Evolutionary conservation across 2,329 filamentous ascomycete species (phyloP), one percentile per base, ranked within the genome.

Genomic region (Akanthomyces muscarius): DNA sequence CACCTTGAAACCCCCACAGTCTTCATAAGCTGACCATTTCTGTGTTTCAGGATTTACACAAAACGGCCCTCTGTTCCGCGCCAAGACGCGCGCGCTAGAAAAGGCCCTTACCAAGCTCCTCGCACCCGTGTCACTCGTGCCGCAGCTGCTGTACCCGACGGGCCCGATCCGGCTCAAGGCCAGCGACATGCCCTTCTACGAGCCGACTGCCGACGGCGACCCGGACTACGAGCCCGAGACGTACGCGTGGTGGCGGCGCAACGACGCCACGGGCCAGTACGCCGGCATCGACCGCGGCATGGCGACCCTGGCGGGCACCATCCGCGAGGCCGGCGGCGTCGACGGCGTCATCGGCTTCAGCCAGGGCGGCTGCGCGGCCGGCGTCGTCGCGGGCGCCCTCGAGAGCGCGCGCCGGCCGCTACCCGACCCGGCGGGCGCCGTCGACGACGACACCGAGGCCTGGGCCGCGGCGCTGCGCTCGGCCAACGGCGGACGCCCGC

Each of bases 21-120:
- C 33, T 14, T 55, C 23, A 23, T 6, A 38, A 42, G 33, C 25
- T 38, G 53, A 36, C 44, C 16, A 8, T 14, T 57, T 33, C 11
- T 42, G 23, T 44, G 13, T 6, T 5, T 30, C 63, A 88, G 90
- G 94, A 75, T 97, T 88, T 83, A 97, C 94, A 8, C 94, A 98
- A 81, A 96, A 91, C 33, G 92, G 93, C 4, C 76, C 88, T 4
- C 81, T 92, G 66, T 97, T 97, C 84, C 89, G 86, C 73, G 85
- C 89, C 74, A 97, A 97, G 79, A 96, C 91, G 52, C 90, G 92
- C 74, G 91, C 91, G 13, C 81, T 97, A 1, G 86, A 92, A 69
- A 97, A 97, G 75, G 80, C 88, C 61, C 83, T 97, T 63, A 75
- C 80, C 65, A 97, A 96, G 72, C 78, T 86, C 33, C 89, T 97